These are phyloP conservation scores for Bruguiera hainesii DNA, from an alignment of 441 rosid species.

Conservation along the genomic window DNA sequence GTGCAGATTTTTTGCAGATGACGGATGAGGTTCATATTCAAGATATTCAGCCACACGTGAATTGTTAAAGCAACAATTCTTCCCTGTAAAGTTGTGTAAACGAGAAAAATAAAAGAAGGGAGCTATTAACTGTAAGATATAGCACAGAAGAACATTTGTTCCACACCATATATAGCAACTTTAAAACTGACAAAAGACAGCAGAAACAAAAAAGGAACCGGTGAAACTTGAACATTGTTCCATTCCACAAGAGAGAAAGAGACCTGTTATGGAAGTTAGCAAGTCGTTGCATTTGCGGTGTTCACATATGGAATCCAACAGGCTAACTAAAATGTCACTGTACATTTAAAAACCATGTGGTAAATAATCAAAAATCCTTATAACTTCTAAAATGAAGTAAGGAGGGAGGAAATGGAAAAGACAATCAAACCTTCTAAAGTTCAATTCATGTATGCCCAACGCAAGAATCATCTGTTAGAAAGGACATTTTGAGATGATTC, in stretches of 20 bases:
- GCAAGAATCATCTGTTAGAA: conserved; percentile 60
- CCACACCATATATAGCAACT: too few species aligned
- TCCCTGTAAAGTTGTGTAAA: conserved; percentile 40
- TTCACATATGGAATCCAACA: conserved; percentile 70
- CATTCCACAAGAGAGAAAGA: conserved; percentile 1
- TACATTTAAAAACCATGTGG: background rate
- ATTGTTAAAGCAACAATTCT: conserved; percentile 76
- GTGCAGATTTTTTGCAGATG: conserved; percentile 76
- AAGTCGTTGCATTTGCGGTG: conserved; percentile 65
- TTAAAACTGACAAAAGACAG: background rate
- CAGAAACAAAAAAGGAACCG: background rate
- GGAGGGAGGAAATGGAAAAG: background rate
- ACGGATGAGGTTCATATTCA: conserved; percentile 85
- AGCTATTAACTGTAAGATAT: too few species aligned
- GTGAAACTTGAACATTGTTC: background rate
- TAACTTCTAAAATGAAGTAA: background rate
- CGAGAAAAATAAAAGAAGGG: background rate
- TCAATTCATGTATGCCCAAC: conserved; percentile 80
- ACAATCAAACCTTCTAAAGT: conserved; percentile 70
- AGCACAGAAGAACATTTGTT: too few species aligned
- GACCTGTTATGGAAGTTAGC: conserved; percentile 80
- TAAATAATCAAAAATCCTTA: background rate
- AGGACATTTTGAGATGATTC: conserved; percentile 16
- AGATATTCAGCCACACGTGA: conserved; percentile 60
- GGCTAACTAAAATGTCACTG: conserved; percentile 61